Evolutionary conservation across 2,329 filamentous ascomycete genomes (phyloP), one percentile per base, ranked within the genome.

Genomic region (Xylariaceae sp.): DNA sequence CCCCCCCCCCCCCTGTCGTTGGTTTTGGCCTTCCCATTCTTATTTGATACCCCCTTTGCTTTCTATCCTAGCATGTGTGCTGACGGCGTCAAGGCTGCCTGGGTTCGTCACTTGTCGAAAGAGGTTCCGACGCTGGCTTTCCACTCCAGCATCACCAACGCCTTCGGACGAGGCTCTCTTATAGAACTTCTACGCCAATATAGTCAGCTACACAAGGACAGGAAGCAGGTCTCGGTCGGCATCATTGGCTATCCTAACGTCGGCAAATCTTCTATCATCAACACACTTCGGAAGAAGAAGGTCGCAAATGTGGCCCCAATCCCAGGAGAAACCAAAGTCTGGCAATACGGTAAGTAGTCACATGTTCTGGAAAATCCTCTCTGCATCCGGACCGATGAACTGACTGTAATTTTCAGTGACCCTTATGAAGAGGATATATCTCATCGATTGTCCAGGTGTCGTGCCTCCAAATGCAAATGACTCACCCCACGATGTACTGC

Each of bases 391-490:
- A n/a, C n/a, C n/a, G n/a, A n/a, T n/a, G n/a, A n/a, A n/a, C 54
- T n/a, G n/a, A n/a, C n/a, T n/a, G n/a, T n/a, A n/a, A n/a, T n/a
- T n/a, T n/a, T n/a, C n/a, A n/a, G 87, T 95, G 46, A 94, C 88
- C 3, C 63, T 96, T 39, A 94, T 94, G 84, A 93, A 89, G 65
- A 73, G 87, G 34, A 94, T 94, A 26, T 71, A 90, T 60, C 74
- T 98, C 35, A 96, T 98, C 49, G 92, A 98, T 52, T 96, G 90
- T 52, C 92, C 92, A 24, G 92, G 92, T 59, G 88, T 98, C 25
- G 92, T 96, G 1, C 92, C 92, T 4, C 90, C 92, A 0, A 92
- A 84, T 44, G 77, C 77, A 41, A 77, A 77, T 35, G 90, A 95
- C 52, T 84, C 81, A 0, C 84, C 89, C 18, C 78, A 89, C 50